Evolutionary conservation across 306 rosid genomes (phyloP).

Genomic region (Psophocarpus tetragonolobus): DNA sequence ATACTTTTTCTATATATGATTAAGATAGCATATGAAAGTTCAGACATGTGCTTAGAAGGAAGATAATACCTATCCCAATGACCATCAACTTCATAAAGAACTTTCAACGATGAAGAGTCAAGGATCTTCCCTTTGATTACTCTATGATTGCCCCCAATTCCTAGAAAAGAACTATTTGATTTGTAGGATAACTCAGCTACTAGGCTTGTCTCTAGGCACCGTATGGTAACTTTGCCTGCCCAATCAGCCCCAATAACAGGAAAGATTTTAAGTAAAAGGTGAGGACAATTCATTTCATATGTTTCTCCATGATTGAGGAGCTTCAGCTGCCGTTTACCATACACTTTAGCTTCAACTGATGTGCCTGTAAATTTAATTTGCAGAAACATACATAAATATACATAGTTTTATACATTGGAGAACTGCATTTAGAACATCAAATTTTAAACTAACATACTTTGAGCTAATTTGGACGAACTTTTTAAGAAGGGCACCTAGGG

Average conservation of each 20-base stretch:
- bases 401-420: not conserved
- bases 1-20: not conserved
- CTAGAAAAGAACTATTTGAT: slow-evolving; percentile 56
- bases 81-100: slow-evolving; percentile 76
- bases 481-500: not conserved
- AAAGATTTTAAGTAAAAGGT: slow-evolving; percentile 59
- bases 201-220: slow-evolving; percentile 67
- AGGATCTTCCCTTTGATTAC: slow-evolving; percentile 71
- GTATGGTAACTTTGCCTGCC: slow-evolving; percentile 61
- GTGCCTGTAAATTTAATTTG: slow-evolving; percentile 56
- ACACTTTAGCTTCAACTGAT: slow-evolving; percentile 64
- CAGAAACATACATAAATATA: not conserved
- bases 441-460: not conserved
- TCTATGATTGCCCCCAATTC: slow-evolving; percentile 64
- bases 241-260: slow-evolving; percentile 67
- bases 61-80: slow-evolving; percentile 90
- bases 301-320: slow-evolving; percentile 82
- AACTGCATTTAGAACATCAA: not conserved
- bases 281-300: slow-evolving; percentile 77
- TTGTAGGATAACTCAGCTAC: slow-evolving; percentile 63
- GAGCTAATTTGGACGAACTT: not conserved
- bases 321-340: slow-evolving; percentile 69
- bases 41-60: not conserved
- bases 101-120: slow-evolving; percentile 48
- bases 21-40: not conserved